phyloP scores from a whole-genome alignment of 2,329 filamentous ascomycete species.

The Trichoderma guizhouense region DNA sequence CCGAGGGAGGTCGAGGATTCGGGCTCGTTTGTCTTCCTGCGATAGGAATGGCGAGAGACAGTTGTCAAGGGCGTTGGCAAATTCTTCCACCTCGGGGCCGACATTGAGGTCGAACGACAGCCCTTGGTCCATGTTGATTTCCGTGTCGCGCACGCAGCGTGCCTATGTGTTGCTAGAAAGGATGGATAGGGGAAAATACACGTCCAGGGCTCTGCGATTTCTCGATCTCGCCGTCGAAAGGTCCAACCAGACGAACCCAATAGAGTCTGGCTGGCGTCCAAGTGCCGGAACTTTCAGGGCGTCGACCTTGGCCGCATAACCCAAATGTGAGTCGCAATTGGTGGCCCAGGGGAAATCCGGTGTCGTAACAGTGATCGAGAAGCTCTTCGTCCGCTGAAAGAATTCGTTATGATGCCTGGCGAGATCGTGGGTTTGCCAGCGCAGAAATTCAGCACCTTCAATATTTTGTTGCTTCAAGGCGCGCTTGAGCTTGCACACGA shows the following conservation, averaged over 20 bases:
- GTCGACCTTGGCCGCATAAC: constrained; percentile 8
- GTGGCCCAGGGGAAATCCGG: not conserved
- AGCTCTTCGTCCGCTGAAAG: not conserved
- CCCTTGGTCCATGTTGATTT: constrained; percentile 29
- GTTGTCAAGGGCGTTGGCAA: constrained; percentile 77
- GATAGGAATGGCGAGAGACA: constrained; percentile 56
- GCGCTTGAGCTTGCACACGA: constrained; percentile 17
- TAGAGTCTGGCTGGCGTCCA: constrained; percentile 10
- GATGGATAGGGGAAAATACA: not conserved
- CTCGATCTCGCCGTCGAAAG: constrained; percentile 11
- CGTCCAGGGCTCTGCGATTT: not conserved
- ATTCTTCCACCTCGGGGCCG: constrained; percentile 79
- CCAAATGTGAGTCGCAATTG: not conserved
- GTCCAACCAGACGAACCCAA: not conserved
- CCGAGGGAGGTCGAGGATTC: constrained; percentile 60
- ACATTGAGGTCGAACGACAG: constrained; percentile 49
- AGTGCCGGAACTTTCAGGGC: constrained; percentile 4
- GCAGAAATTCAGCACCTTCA: constrained; percentile 13
- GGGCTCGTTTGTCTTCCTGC: constrained; percentile 55
- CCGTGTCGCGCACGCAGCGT: constrained; percentile 6
- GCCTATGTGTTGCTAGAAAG: not conserved
- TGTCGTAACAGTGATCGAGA: not conserved
- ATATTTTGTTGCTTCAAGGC: constrained; percentile 19
- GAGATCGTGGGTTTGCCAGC: not conserved
- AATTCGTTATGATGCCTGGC: not conserved